Evolutionary conservation across 2,329 filamentous ascomycete species (phyloP), one percentile per base, ranked within the genome.

Genomic region (Cladosporium velox): DNA sequence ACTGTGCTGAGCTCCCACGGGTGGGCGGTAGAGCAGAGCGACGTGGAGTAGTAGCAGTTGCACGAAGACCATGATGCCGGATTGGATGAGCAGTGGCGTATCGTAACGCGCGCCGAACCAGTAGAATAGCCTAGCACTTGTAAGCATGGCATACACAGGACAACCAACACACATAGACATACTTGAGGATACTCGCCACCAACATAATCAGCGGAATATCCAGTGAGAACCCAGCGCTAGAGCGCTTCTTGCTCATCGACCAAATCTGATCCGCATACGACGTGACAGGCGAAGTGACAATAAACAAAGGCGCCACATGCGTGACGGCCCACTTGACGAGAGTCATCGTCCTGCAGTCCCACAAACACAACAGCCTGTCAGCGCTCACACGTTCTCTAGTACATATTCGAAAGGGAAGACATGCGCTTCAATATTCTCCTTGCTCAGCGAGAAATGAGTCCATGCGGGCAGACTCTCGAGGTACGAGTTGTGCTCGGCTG

Each of bases 181-280:
- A 87, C 85, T 89, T 89, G 21, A 88, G 75, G 66, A 89, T 87
- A 44, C 86, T 88, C 38, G 87, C 84, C 65, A 87, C 80, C 21
- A 89, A 84, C 87, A 89, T 89, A 70, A 89, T 89, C 71, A 89
- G 77, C 18, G 87, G 87, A 44, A 89, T 88, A 72, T 90, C 87
- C 70, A 90, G 79, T 18, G 87, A 89, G 77, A 90, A 90, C 35
- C 87, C 87, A 38, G 84, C 84, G 4, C 86, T 88, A 65, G 81
- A 86, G 71, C 85, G 83, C 66, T 78, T 83, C 70, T 83, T 83
- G 77, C 88, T 84, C 73, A 89, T 89, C 70, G 84, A 86, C 75
- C 87, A 82, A 74, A 89, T 89, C 74, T 90, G 87, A 76, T 90
- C 87, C 67, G 86, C 83, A 79, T 90, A 90, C 70, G 85, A 88